A percentile compares a stretch with the other conserved stretches of the same genome.
Conservation (phyloP, 495 filamentous ascomycete genomes). For the Tuber microsphaerosporum region DNA sequence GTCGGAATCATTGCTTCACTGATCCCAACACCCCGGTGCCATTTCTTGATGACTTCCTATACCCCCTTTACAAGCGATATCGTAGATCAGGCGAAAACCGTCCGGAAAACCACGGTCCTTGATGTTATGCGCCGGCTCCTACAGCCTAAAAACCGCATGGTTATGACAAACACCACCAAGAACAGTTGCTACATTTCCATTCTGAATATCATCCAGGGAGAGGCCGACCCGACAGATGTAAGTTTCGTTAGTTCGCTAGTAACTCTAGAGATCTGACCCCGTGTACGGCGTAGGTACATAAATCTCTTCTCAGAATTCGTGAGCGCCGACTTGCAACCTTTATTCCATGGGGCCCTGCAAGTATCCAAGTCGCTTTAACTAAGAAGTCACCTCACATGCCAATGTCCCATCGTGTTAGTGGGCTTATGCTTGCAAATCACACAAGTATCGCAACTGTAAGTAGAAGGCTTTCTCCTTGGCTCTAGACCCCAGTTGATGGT, state of each 20-base stretch:
- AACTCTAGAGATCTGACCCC: neutral
- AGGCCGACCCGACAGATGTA: conserved; percentile 92
- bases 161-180: conserved; percentile 88
- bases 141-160: conserved; percentile 98
- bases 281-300: conserved; percentile 57
- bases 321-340: conserved; percentile 91
- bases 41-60: conserved; percentile 97
- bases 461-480: conserved; percentile 9
- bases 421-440: conserved; percentile 96
- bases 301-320: conserved; percentile 90
- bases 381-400: conserved; percentile 93
- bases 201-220: conserved; percentile 95
- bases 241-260: conserved; percentile 13
- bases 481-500: conserved; percentile 18
- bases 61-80: conserved; percentile 94
- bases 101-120: conserved; percentile 93
- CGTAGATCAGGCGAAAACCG: conserved; percentile 90
- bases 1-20: conserved; percentile 92
- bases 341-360: conserved; percentile 98
- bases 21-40: conserved; percentile 90
- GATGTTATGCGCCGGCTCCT: conserved; percentile 94
- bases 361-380: conserved; percentile 92
- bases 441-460: conserved; percentile 84
- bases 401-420: conserved; percentile 85
- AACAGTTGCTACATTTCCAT: conserved; percentile 98